Conservation (phyloP, 768 basidiomycete species). For the Tylopilus vinaceipallidus region DNA sequence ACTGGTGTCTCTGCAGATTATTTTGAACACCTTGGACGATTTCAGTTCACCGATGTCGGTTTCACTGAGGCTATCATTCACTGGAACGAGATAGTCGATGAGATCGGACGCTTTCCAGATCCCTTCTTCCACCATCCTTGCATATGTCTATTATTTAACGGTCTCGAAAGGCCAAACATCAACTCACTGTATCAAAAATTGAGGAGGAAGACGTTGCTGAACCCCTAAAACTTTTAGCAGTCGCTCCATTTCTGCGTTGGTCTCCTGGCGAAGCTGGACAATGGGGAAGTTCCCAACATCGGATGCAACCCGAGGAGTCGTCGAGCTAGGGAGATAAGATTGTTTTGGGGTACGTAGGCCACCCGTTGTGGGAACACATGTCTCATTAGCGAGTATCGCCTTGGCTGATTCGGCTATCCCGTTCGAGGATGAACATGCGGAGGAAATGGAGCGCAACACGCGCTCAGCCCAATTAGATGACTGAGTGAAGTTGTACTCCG, state of each 20-base stretch:
- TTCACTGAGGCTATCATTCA: neutral
- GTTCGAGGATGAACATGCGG: slow-evolving; percentile 62
- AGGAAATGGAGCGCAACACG: slow-evolving; percentile 58
- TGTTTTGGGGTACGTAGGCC: slow-evolving; percentile 71
- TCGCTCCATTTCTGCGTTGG: neutral
- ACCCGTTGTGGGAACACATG: slow-evolving; percentile 44
- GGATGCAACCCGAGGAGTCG: slow-evolving; percentile 32
- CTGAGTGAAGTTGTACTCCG: slow-evolving; percentile 55
- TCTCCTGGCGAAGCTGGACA: slow-evolving; percentile 37
- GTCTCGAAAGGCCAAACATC: no score
- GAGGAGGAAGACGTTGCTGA: neutral
- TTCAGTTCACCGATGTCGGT: neutral
- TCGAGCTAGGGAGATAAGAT: slow-evolving; percentile 76
- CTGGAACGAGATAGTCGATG: slow-evolving; percentile 1
- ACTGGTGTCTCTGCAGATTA: slow-evolving; percentile 34
- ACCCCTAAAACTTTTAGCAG: neutral
- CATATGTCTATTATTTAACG: neutral
- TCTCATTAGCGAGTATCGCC: slow-evolving; percentile 18
- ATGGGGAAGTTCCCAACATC: neutral
- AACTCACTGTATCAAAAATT: neutral
- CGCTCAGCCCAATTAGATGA: slow-evolving; percentile 77
- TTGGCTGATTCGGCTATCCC: slow-evolving; percentile 31
- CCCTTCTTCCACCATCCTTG: neutral
- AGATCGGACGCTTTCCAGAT: neutral
- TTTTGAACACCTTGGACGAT: slow-evolving; percentile 43